A percentile compares a stretch with the other conserved stretches of the same genome.
These are phyloP conservation scores for Aspergillus biplanus DNA, from an alignment of 495 filamentous ascomycete genomes.

Conservation along the genomic window DNA sequence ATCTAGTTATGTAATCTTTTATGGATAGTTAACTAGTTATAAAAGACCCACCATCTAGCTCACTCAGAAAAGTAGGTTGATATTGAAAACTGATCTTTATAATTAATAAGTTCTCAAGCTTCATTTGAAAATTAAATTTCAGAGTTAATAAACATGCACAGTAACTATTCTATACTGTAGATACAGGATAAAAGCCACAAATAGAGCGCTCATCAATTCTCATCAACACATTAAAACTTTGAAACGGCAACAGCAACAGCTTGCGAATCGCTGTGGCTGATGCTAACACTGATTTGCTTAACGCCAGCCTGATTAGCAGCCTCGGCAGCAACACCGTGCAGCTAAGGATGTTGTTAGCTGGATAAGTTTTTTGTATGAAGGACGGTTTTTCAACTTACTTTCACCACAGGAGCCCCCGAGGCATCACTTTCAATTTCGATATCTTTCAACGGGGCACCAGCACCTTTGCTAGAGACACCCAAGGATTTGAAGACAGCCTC, in stretches of 20 bases:
- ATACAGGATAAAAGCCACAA: constrained; percentile 18
- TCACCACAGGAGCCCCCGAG: constrained; percentile 79
- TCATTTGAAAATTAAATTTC: not conserved
- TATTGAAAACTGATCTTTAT: no score
- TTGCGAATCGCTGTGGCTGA: constrained; percentile 90
- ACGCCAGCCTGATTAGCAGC: constrained; percentile 84
- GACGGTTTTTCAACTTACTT: constrained; percentile 60
- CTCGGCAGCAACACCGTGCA: constrained; percentile 79
- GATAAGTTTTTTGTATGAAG: constrained; percentile 10
- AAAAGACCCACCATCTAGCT: no score
- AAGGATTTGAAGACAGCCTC: constrained; percentile 98
- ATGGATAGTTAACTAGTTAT: no score
- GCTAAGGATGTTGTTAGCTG: constrained; percentile 53
- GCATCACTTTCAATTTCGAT: constrained; percentile 88
- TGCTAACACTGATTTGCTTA: constrained; percentile 86
- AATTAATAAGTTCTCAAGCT: not conserved
- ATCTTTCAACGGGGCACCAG: constrained; percentile 86
- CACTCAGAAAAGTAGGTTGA: no score
- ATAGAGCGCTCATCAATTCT: constrained; percentile 17
- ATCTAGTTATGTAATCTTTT: no score
- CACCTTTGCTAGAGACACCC: constrained; percentile 84
- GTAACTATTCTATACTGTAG: constrained; percentile 17
- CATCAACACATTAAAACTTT: constrained; percentile 56
- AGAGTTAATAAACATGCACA: constrained; percentile 8
- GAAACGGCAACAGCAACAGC: constrained; percentile 91